These are phyloP conservation scores for Kentomonas sorsogonicus DNA, from an alignment of 208 protist species.

Conservation along the genomic window DNA sequence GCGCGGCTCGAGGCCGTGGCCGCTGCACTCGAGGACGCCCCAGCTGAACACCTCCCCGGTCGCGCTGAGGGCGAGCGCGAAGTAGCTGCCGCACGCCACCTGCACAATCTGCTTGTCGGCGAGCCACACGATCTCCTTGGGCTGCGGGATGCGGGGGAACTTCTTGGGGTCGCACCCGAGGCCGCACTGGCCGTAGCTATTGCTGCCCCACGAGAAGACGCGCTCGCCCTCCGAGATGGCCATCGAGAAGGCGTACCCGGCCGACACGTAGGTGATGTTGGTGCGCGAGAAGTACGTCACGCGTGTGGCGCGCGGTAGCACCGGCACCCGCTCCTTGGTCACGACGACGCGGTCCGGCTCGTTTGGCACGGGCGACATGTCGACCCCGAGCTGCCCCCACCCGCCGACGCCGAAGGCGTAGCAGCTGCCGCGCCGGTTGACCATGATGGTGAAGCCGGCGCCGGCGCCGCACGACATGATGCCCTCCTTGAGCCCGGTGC, in stretches of 20 bases:
- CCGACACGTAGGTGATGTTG: slow-evolving; percentile 42
- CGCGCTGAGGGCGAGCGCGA: slow-evolving; percentile 58
- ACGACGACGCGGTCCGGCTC: too few species aligned
- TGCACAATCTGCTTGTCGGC: slow-evolving; percentile 75
- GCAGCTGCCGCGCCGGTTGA: slow-evolving; percentile 53
- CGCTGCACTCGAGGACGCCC: slow-evolving; percentile 80
- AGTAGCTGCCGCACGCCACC: slow-evolving; percentile 77
- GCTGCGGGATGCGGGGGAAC: slow-evolving; percentile 41
- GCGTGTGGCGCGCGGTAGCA: slow-evolving; percentile 55
- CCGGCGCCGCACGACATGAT: slow-evolving; percentile 59
- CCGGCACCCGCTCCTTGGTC: slow-evolving; percentile 51
- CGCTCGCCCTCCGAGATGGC: slow-evolving; percentile 67
- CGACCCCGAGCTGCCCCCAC: slow-evolving; percentile 78
- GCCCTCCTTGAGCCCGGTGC: slow-evolving; percentile 57
- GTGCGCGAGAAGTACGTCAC: slow-evolving; percentile 55
- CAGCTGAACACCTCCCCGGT: slow-evolving; percentile 75
- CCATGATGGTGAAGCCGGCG: slow-evolving; percentile 67
- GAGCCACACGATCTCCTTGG: slow-evolving; percentile 63
- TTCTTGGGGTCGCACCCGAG: slow-evolving; percentile 61
- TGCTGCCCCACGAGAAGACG: slow-evolving; percentile 80
- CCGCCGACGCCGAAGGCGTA: slow-evolving; percentile 70
- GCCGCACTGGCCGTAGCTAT: slow-evolving; percentile 75
- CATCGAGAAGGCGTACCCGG: slow-evolving; percentile 51
- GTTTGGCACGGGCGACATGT: too few species aligned
- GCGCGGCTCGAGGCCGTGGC: slow-evolving; percentile 48